Percentiles rank a stretch among this genome's conserved stretches.
These are phyloP conservation scores for Tolypocladium cylindrosporum DNA, from an alignment of 2,329 filamentous ascomycete genomes.

Conservation along the genomic window DNA sequence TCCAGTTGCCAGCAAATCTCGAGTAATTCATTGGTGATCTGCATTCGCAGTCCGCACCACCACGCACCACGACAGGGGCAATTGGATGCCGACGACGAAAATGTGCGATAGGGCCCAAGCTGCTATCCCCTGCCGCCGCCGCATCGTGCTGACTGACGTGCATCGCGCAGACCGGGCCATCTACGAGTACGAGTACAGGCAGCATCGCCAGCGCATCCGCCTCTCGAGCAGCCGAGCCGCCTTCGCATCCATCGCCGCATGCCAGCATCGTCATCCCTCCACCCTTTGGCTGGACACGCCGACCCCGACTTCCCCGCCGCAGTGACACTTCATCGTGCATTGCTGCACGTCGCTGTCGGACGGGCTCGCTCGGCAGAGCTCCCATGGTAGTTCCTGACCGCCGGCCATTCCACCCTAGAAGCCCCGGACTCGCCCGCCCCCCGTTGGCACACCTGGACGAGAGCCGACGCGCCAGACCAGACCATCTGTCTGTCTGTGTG, in stretches of 20 bases:
- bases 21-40: background rate
- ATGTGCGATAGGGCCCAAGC: background rate
- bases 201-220: background rate
- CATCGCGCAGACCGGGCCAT: background rate
- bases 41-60: no score
- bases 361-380: background rate
- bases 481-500: background rate
- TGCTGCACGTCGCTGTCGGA: conserved; percentile 2
- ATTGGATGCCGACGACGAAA: background rate
- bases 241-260: background rate
- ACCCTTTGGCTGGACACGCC: background rate
- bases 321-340: conserved; percentile 14
- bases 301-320: conserved; percentile 4
- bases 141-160: background rate
- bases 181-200: background rate
- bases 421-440: background rate
- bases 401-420: background rate
- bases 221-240: background rate
- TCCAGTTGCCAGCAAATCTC: background rate
- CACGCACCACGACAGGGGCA: background rate
- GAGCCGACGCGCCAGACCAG: background rate
- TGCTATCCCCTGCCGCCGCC: background rate
- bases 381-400: background rate
- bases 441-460: background rate
- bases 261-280: background rate